Conservation (phyloP, 495 filamentous ascomycete genomes). For the Penicillium silybi region DNA sequence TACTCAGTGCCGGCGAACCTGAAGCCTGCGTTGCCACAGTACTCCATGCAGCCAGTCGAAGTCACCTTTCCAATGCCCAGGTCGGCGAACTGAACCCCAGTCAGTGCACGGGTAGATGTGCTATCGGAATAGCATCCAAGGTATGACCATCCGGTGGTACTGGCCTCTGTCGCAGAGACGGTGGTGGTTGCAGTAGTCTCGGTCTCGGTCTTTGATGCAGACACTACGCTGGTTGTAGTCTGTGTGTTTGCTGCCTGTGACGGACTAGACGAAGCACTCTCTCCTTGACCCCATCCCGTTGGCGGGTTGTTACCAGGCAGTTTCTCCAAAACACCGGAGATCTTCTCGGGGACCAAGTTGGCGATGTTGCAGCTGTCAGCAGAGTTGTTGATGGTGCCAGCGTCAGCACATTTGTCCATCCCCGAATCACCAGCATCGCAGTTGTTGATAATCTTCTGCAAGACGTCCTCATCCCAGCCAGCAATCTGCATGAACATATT, state of each 20-base stretch:
- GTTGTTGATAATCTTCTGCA: constrained; percentile 56
- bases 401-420: constrained; percentile 49
- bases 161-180: not conserved
- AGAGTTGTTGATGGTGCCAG: constrained; percentile 26
- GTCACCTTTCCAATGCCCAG: constrained; percentile 4
- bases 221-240: not conserved
- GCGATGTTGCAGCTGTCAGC: constrained; percentile 43
- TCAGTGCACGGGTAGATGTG: constrained; percentile 4
- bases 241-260: not conserved
- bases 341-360: constrained; percentile 36
- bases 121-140: constrained; percentile 45
- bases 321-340: constrained; percentile 30
- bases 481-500: constrained; percentile 37
- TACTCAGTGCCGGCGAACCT: constrained; percentile 5
- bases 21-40: constrained; percentile 1
- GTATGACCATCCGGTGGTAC: constrained; percentile 42
- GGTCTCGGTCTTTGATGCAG: not conserved
- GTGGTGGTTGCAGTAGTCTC: not conserved
- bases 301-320: constrained; percentile 46
- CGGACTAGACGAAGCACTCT: not conserved
- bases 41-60: constrained; percentile 1
- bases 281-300: constrained; percentile 9
- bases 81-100: constrained; percentile 1
- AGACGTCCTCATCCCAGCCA: constrained; percentile 61
- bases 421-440: constrained; percentile 52